Percentiles rank a stretch among this genome's conserved stretches.
Evolutionary conservation across 495 filamentous ascomycete species (phyloP).

Genomic region (Peziza echinospora): DNA sequence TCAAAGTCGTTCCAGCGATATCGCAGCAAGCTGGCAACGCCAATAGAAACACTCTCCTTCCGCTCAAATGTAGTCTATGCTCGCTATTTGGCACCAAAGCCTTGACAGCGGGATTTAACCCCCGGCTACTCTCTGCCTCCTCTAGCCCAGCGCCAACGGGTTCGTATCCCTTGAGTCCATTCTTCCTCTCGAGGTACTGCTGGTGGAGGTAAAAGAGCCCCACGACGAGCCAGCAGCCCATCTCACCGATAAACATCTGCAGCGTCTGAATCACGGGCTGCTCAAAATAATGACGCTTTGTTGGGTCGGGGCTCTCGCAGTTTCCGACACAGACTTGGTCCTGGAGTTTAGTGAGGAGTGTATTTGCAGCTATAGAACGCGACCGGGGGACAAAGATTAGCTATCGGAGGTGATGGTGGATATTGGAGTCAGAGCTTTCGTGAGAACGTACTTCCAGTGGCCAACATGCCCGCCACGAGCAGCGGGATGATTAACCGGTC

Average conservation of each 20-base stretch:
- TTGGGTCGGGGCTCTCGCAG: slow-evolving; percentile 57
- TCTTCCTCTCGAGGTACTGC: slow-evolving; percentile 22
- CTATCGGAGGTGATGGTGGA: slow-evolving; percentile 20
- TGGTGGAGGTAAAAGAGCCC: slow-evolving; percentile 39
- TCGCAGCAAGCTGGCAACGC: slow-evolving; percentile 81
- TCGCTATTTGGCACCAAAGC: slow-evolving; percentile 7
- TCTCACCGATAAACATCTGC: slow-evolving; percentile 22
- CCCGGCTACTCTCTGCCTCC: not conserved
- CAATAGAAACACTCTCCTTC: slow-evolving; percentile 53
- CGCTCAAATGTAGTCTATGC: slow-evolving; percentile 32
- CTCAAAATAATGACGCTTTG: slow-evolving; percentile 49
- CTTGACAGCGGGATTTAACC: slow-evolving; percentile 3
- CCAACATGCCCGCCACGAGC: not conserved
- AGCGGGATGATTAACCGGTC: slow-evolving; percentile 6
- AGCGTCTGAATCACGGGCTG: slow-evolving; percentile 86
- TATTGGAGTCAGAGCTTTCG: not conserved
- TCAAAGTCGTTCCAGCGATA: slow-evolving; percentile 81
- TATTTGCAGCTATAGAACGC: slow-evolving; percentile 90
- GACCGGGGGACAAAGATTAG: slow-evolving; percentile 59
- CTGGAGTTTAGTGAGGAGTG: slow-evolving; percentile 92
- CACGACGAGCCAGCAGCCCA: slow-evolving; percentile 32
- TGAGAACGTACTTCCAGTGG: not conserved
- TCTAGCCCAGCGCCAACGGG: slow-evolving; percentile 11
- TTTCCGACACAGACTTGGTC: slow-evolving; percentile 91
- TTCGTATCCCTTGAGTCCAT: slow-evolving; percentile 13